These are phyloP conservation scores for Hypoxylon subgilvum DNA, from an alignment of 495 filamentous ascomycete genomes.

Conservation along the genomic window DNA sequence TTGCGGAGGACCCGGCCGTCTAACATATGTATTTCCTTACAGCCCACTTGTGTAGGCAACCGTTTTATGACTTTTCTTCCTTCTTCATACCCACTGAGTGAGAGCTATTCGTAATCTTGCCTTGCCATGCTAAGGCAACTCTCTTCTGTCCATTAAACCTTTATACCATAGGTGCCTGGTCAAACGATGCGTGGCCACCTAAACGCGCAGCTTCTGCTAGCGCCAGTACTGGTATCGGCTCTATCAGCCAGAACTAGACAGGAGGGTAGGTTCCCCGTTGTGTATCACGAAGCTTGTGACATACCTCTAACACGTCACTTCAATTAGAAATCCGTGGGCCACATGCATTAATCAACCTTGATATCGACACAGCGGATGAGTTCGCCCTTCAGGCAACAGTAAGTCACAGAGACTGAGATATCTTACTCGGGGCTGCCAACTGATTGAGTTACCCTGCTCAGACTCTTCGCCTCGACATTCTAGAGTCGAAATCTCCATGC, in stretches of 20 bases:
- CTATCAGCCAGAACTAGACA: conserved; percentile 16
- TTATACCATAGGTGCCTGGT: conserved; percentile 20
- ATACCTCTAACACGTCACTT: conserved; percentile 15
- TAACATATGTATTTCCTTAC: conserved; percentile 34
- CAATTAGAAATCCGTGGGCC: conserved; percentile 8
- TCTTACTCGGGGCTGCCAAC: neutral
- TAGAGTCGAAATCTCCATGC: conserved; percentile 44
- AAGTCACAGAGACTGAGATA: conserved; percentile 7
- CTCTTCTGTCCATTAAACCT: conserved; percentile 5
- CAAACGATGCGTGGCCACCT: conserved; percentile 44
- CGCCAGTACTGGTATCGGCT: conserved; percentile 39
- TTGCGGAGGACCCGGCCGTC: conserved; percentile 17
- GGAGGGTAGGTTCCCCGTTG: conserved; percentile 12
- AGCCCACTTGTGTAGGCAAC: conserved; percentile 36
- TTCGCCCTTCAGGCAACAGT: conserved; percentile 20
- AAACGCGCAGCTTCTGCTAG: conserved; percentile 40
- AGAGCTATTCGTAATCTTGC: conserved; percentile 27
- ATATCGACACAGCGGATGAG: conserved; percentile 16
- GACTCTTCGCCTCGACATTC: conserved; percentile 44
- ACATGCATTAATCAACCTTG: conserved; percentile 32
- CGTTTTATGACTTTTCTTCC: conserved; percentile 27
- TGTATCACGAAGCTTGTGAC: conserved; percentile 4
- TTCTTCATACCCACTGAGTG: conserved; percentile 3
- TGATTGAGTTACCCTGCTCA: conserved; percentile 11
- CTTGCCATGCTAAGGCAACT: conserved; percentile 28